These are phyloP conservation scores for Hevea brasiliensis DNA, from an alignment of 345 rosid species.

Conservation along the genomic window DNA sequence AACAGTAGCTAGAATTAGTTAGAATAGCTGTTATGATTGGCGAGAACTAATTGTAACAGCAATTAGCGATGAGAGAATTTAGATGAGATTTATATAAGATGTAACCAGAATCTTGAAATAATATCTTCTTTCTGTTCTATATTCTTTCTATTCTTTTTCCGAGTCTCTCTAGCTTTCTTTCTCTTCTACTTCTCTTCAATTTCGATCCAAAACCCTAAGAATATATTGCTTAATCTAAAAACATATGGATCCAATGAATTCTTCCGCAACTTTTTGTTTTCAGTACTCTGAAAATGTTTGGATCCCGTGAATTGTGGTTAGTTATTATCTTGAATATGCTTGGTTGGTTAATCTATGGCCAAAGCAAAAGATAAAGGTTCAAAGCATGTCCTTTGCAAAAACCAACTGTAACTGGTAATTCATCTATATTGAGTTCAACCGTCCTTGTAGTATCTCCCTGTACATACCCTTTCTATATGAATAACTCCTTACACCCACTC, in stretches of 20 bases:
- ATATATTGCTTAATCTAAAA: neutral
- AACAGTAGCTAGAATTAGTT: too few relatives aligned
- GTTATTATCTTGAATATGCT: neutral
- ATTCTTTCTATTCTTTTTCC: too few relatives aligned
- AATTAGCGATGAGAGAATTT: too few relatives aligned
- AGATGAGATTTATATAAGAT: too few relatives aligned
- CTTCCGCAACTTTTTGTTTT: neutral
- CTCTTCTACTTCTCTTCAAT: too few relatives aligned
- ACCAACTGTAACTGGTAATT: neutral
- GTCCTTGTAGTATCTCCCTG: neutral
- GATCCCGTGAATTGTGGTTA: neutral
- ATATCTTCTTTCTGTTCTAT: too few relatives aligned
- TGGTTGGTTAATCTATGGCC: neutral
- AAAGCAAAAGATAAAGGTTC: neutral
- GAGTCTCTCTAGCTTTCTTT: too few relatives aligned
- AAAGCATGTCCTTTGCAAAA: neutral
- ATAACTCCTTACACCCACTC: neutral
- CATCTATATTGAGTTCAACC: neutral
- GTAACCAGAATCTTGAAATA: too few relatives aligned
- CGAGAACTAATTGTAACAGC: too few relatives aligned
- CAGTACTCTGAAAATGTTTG: too few relatives aligned
- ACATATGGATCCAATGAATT: neutral
- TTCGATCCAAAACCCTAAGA: too few relatives aligned
- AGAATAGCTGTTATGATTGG: too few relatives aligned
- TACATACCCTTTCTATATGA: neutral